These are phyloP conservation scores for Hirsutella rhossiliensis DNA, from an alignment of 2,329 filamentous ascomycete genomes.

Conservation along the genomic window DNA sequence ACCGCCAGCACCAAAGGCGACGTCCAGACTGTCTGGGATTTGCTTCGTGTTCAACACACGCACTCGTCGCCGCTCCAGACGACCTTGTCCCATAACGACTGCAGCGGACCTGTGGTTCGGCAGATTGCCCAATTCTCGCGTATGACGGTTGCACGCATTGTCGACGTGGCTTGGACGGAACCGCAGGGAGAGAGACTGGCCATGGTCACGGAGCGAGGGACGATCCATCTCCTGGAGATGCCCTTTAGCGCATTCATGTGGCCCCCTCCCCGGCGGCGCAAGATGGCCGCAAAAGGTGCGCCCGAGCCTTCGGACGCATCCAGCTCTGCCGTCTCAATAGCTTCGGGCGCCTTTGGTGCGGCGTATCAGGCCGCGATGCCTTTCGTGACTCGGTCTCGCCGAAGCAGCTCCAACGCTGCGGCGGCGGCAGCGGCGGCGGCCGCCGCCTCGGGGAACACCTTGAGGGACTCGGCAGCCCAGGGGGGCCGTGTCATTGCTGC, in stretches of 20 bases:
- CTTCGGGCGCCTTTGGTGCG: slow-evolving; percentile 58
- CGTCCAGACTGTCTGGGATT: slow-evolving; percentile 69
- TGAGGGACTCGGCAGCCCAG: slow-evolving; percentile 53
- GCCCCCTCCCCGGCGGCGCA: slow-evolving; percentile 58
- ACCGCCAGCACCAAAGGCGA: slow-evolving; percentile 78
- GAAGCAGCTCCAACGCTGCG: slow-evolving; percentile 27
- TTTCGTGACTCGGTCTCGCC: slow-evolving; percentile 41
- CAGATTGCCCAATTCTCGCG: slow-evolving; percentile 82
- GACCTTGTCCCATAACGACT: slow-evolving; percentile 28
- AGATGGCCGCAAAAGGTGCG: slow-evolving; percentile 28
- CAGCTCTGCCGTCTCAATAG: slow-evolving; percentile 51
- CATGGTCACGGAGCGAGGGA: slow-evolving; percentile 89
- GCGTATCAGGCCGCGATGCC: slow-evolving; percentile 57
- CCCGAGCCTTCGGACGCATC: slow-evolving; percentile 35
- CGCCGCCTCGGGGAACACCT: slow-evolving; percentile 25
- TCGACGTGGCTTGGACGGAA: slow-evolving; percentile 80
- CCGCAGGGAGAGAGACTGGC: slow-evolving; percentile 74
- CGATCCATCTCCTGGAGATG: slow-evolving; percentile 83
- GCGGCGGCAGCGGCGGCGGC: slow-evolving; percentile 3
- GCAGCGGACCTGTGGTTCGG: slow-evolving; percentile 50
- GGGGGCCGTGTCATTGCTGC: slow-evolving; percentile 61
- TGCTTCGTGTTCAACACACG: slow-evolving; percentile 53
- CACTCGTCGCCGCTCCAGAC: slow-evolving; percentile 48
- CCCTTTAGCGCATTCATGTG: slow-evolving; percentile 73
- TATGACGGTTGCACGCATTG: slow-evolving; percentile 81